Conservation (phyloP, 306 rosid genomes). For the Pyrus pyrifolia region DNA sequence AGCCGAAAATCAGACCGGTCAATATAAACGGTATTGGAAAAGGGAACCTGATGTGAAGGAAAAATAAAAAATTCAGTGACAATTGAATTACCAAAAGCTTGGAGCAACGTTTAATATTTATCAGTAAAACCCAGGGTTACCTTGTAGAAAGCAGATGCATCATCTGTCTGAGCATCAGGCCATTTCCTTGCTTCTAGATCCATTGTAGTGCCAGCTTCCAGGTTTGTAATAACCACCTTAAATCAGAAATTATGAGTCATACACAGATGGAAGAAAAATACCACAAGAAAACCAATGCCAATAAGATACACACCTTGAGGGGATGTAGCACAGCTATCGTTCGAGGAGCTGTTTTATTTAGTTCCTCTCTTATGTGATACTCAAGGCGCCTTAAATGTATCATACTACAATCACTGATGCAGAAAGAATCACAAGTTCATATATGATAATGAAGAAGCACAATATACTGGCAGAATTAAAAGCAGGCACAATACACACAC, state of each 20-base stretch:
- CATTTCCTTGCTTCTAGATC: slow-evolving; percentile 82
- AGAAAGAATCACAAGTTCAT: not conserved
- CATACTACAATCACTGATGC: slow-evolving; percentile 77
- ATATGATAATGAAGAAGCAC: slow-evolving; percentile 1
- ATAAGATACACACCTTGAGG: slow-evolving; percentile 56
- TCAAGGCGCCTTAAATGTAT: slow-evolving; percentile 84
- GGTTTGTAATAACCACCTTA: slow-evolving; percentile 84
- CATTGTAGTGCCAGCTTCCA: slow-evolving; percentile 55
- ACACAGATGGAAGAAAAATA: not conserved
- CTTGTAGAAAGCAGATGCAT: slow-evolving; percentile 72
- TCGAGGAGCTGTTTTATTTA: slow-evolving; percentile 71
- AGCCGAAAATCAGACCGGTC: slow-evolving; percentile 85
- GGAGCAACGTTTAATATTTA: not conserved
- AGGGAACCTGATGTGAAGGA: slow-evolving; percentile 50
- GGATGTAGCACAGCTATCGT: slow-evolving; percentile 84
- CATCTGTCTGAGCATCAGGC: slow-evolving; percentile 84
- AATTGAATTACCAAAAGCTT: not conserved
- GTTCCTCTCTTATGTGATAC: slow-evolving; percentile 89
- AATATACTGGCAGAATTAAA: not conserved
- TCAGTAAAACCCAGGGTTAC: slow-evolving; percentile 30
- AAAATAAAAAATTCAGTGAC: not conserved
- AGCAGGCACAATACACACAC: not conserved
- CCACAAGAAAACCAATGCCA: slow-evolving; percentile 9
- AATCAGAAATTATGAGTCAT: slow-evolving; percentile 12
- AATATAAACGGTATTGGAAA: slow-evolving; percentile 75